Conservation (phyloP, 805 yeast species). For the Wickerhamiella bombiphila region DNA sequence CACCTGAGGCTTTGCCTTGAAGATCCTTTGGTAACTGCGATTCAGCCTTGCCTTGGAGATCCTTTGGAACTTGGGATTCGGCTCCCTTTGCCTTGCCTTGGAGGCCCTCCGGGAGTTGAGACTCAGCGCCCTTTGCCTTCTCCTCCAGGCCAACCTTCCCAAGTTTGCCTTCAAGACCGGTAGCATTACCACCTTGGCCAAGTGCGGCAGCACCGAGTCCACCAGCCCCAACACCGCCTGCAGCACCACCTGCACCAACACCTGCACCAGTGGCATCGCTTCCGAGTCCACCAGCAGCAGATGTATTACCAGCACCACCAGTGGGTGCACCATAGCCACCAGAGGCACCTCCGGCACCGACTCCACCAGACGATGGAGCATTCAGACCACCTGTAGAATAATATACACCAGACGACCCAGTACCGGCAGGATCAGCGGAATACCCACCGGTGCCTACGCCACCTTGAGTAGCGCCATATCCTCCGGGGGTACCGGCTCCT, state of each 20-base stretch:
- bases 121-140: too few species aligned
- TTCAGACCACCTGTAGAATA: neutral
- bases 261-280: slow-evolving; percentile 1
- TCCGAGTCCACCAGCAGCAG: slow-evolving; percentile 7
- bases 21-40: too few species aligned
- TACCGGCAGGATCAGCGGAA: neutral
- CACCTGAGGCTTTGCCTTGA: too few species aligned
- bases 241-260: slow-evolving; percentile 6
- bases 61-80: too few species aligned
- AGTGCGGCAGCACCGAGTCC: slow-evolving; percentile 7
- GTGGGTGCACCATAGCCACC: slow-evolving; percentile 1
- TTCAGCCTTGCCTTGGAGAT: too few species aligned
- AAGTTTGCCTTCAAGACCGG: too few species aligned
- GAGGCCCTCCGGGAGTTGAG: too few species aligned
- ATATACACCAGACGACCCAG: neutral
- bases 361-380: too few species aligned
- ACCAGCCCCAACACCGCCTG: slow-evolving; percentile 8
- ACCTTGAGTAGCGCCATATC: too few species aligned
- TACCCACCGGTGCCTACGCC: too few species aligned
- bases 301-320: slow-evolving; percentile 2
- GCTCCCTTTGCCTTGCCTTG: too few species aligned
- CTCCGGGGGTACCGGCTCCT: slow-evolving; percentile 1
- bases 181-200: slow-evolving; percentile 2
- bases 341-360: slow-evolving; percentile 1
- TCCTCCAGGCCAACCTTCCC: too few species aligned